Conservation (phyloP, 306 rosid genomes). For the Oxytropis ochrocephala region DNA sequence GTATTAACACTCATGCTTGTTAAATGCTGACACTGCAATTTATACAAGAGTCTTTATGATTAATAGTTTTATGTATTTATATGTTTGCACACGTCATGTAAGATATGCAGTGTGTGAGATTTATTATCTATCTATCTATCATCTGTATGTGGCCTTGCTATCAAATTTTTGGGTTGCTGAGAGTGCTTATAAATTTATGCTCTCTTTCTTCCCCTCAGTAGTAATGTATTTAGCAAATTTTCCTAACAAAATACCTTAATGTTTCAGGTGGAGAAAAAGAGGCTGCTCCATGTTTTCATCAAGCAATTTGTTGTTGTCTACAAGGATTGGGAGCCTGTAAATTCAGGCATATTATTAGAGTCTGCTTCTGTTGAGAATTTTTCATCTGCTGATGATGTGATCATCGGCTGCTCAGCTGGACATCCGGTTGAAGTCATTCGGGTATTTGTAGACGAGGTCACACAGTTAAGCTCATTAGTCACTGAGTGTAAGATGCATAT, state of each 20-base stretch:
- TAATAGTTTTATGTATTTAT: no score
- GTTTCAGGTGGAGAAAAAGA: constrained; percentile 72
- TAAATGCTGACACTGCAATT: no score
- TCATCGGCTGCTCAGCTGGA: constrained; percentile 87
- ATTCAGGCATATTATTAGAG: constrained; percentile 51
- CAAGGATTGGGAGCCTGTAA: constrained; percentile 82
- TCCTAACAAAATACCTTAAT: constrained; percentile 8
- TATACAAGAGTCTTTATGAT: no score
- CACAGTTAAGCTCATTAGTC: no score
- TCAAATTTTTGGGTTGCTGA: not conserved
- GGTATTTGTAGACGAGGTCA: constrained; percentile 65
- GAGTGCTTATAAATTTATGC: not conserved
- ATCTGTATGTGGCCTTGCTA: no score
- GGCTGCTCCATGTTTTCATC: no score
- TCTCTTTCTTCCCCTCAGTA: constrained; percentile 6
- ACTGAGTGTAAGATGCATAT: no score
- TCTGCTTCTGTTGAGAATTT: constrained; percentile 46
- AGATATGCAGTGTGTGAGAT: no score
- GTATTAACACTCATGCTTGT: no score
- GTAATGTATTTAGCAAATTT: constrained; percentile 6
- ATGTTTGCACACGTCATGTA: no score
- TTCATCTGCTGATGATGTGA: constrained; percentile 41
- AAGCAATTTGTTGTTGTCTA: constrained; percentile 73
- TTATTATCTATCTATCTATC: no score
- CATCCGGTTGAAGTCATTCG: constrained; percentile 86